phyloP scores from a whole-genome alignment of 2,329 filamentous ascomycete species.

The Pseudogymnoascus sp. region DNA sequence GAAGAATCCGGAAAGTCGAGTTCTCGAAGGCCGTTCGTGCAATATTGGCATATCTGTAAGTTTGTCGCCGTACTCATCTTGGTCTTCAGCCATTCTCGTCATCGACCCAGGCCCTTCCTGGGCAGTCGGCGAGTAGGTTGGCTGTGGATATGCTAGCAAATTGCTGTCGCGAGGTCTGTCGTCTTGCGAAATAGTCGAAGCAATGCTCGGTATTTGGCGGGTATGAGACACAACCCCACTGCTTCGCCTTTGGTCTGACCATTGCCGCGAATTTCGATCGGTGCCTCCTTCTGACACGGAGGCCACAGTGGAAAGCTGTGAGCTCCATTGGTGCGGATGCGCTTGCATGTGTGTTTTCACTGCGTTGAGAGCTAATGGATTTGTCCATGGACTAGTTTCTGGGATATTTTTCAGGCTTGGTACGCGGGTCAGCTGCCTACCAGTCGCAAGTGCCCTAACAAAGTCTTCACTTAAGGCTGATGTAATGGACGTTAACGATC shows the following conservation, averaged over 20 bases:
- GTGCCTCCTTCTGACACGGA: slow-evolving; percentile 52
- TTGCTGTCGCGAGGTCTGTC: slow-evolving; percentile 17
- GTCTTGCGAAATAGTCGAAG: slow-evolving; percentile 35
- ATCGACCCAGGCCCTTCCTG: slow-evolving; percentile 27
- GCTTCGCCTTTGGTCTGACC: slow-evolving; percentile 36
- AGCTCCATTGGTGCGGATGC: slow-evolving; percentile 53
- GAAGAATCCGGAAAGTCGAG: slow-evolving; percentile 44
- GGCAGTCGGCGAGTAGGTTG: slow-evolving; percentile 33
- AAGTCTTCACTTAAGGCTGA: slow-evolving; percentile 37
- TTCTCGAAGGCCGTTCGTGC: slow-evolving; percentile 45
- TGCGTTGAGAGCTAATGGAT: slow-evolving; percentile 23
- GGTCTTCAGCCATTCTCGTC: slow-evolving; percentile 44
- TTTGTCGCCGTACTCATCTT: slow-evolving; percentile 57
- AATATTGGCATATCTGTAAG: slow-evolving; percentile 51
- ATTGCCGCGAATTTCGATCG: slow-evolving; percentile 38
- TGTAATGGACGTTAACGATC: slow-evolving; percentile 48
- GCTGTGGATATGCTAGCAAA: slow-evolving; percentile 43
- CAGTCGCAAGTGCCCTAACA: slow-evolving; percentile 31
- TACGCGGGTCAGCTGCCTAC: slow-evolving; percentile 30
- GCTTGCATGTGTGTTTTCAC: slow-evolving; percentile 36
- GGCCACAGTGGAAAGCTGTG: slow-evolving; percentile 54
- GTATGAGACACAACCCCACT: slow-evolving; percentile 43
- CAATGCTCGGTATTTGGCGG: slow-evolving; percentile 49
- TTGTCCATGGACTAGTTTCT: slow-evolving; percentile 28
- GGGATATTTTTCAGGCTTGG: slow-evolving; percentile 21